Base-by-base conservation (phyloP, 2,329 filamentous ascomycete species). In the Aspergillus aculeatus region DNA sequence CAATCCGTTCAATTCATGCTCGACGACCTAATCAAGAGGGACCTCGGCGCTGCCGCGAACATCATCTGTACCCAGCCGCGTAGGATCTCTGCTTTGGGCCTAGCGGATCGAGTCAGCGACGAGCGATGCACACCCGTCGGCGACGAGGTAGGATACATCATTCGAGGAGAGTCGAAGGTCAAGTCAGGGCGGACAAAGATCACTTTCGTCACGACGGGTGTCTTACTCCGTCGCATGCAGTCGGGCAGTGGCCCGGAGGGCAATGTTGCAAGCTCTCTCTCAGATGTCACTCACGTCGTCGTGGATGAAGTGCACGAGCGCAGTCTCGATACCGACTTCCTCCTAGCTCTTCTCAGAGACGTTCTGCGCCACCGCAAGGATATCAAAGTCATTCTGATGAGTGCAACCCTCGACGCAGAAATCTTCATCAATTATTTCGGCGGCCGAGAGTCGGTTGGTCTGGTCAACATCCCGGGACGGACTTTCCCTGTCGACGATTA, bases 231-330 rank as follows among this genome's bases (percentile, higher is more conserved):
- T 62, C 87, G 93, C 12, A 82, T 99, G n/a, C 95, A 99, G 76
- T 95, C 91, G 0, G 93, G 91, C 4, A 91, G 92, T 53, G 91
- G 90, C 5, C 84, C 86, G 31, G 86, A 89, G 12, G 89, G 93
- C 24, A 91, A 96, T 70, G 87, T 96, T 1, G 84, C 91, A 55
- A 85, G 89, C 21, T 91, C 92, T 44, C 77, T 99, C 50, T 90
- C 91, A 5, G 91, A 97, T 75, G 89, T 99, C 63, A 97, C 91
- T 66, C 95, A 99, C 72, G 86, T 99, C 7, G 90, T 98, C 19
- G 92, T 98, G 49, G 94, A 99, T 72, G 94, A 99, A 76, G 94
- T 98, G 3, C 94, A 99, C 78, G 94, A 99, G 75, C 87, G 94
- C 57, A 96, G 91, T 76, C 81, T 99, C 10, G 95, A 98, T 71